Evolutionary conservation across 148 eudicot species (phyloP), one percentile per base, ranked within the genome.

Genomic region (Camellia sinensis): DNA sequence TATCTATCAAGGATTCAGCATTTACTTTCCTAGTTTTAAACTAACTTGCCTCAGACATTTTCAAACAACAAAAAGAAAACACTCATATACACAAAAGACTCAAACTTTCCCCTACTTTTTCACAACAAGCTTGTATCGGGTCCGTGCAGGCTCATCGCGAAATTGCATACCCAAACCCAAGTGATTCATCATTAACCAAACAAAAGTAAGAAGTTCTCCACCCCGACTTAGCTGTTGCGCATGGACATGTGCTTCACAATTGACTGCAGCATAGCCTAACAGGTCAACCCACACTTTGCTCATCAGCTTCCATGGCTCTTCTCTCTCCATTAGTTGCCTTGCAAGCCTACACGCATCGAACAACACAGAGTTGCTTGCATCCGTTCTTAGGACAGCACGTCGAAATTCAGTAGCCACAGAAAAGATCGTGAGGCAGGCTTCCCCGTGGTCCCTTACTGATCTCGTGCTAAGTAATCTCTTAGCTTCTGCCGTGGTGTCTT

Each of bases 401-500:
- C 44, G 15, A 43, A 69, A 14, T 6, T 41, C 12, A 44, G 52
- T 43, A 69, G 43, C 1, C 45, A 43, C 73, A 44, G 48, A 13
- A 14, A 44, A 52, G n/a, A 69, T 69, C 19, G 18, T 8, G 13
- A 43, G 1, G 8, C 73, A 69, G 22, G 73, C 73, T 43, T 69
- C 52, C 3, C 6, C 3, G 8, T 69, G 52, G 29, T 69, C 0
- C 17, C 21, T 69, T 12, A 67, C 18, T 67, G 46, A 41, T 37
- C 44, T 67, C 45, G 5, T 60, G 3, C 9, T 2, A 22, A 87
- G 80, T 22, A 87, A 82, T 59, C 83, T 73, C 10, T 44, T 61
- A 40, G 79, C 80, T 73, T 87, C 87, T 0, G 82, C 84, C 75
- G 82, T 78, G 2, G 89, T 84, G 66, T 87, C 89, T 1, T 78